Conservation (phyloP, 2,329 filamentous ascomycete species). For the Sporothrix globosa region DNA sequence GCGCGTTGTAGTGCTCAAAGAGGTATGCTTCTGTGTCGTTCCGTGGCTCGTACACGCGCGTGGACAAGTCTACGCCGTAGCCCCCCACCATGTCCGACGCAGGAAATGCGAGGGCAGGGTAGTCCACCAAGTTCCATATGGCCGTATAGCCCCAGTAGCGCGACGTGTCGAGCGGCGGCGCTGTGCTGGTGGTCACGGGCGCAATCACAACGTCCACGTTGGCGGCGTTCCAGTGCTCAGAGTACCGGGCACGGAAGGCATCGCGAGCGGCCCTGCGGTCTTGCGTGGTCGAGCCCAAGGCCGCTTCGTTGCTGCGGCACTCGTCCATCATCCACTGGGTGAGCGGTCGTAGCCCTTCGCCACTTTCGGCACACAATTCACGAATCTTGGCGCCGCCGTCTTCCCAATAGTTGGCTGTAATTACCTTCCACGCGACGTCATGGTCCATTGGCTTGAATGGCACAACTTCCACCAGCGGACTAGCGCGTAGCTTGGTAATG, state of each 20-base stretch:
- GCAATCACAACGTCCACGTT: background rate
- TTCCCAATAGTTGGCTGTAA: constrained; percentile 11
- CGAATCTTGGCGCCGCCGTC: background rate
- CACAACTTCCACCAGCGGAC: background rate
- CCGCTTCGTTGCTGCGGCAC: background rate
- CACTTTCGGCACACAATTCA: background rate
- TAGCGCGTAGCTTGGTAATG: background rate
- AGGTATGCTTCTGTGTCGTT: background rate
- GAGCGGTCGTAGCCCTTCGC: background rate
- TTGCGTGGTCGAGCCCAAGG: background rate
- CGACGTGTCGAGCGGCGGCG: background rate
- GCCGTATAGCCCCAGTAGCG: background rate
- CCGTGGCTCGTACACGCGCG: background rate
- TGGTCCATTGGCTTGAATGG: background rate
- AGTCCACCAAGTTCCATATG: constrained; percentile 2
- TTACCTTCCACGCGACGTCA: background rate
- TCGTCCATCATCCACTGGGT: background rate
- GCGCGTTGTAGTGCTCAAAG: background rate
- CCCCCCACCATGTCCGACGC: background rate
- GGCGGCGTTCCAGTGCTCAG: background rate
- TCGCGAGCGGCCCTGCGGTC: background rate
- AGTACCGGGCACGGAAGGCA: background rate
- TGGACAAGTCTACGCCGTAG: background rate
- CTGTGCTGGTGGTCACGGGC: background rate
- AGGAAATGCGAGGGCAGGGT: background rate